Evolutionary conservation across 805 yeast species (phyloP).

Genomic region (Lachancea dasiensis): DNA sequence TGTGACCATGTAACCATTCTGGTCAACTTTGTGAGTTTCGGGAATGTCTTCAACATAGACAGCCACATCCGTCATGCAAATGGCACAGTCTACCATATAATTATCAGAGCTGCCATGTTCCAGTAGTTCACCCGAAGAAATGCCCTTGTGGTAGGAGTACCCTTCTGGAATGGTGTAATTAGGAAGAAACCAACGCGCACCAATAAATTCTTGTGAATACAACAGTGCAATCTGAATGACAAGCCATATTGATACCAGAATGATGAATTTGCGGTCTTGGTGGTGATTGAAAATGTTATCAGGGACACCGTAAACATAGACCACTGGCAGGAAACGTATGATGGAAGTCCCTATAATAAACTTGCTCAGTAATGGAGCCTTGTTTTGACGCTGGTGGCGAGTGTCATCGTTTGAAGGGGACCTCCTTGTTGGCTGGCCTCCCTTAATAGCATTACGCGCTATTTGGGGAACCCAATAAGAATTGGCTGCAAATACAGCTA

Average conservation of each 20-base stretch:
- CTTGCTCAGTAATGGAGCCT: constrained; percentile 65
- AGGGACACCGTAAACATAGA: constrained; percentile 49
- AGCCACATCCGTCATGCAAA: constrained; percentile 75
- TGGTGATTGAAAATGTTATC: constrained; percentile 69
- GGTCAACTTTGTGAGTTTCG: constrained; percentile 35
- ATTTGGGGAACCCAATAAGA: constrained; percentile 90
- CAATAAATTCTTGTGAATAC: constrained; percentile 58
- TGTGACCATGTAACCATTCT: constrained; percentile 65
- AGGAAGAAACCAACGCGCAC: constrained; percentile 81
- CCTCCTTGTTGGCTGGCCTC: constrained; percentile 24
- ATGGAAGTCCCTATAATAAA: constrained; percentile 66
- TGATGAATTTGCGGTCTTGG: constrained; percentile 46
- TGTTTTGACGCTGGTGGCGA: constrained; percentile 20
- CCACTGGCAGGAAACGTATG: constrained; percentile 57
- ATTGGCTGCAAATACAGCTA: constrained; percentile 45
- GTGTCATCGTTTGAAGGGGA: not conserved
- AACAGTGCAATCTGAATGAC: constrained; percentile 52
- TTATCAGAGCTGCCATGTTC: constrained; percentile 33
- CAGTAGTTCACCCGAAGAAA: constrained; percentile 23
- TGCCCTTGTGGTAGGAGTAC: constrained; percentile 63
- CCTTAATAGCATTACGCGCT: constrained; percentile 49
- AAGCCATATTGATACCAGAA: constrained; percentile 49
- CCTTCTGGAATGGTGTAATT: constrained; percentile 69
- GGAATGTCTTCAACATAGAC: constrained; percentile 28
- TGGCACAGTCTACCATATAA: constrained; percentile 71